Percentiles rank a stretch among this genome's conserved stretches.
Conservation (phyloP, 139 green algal genomes). For the Raphidocelis subcapitata region DNA sequence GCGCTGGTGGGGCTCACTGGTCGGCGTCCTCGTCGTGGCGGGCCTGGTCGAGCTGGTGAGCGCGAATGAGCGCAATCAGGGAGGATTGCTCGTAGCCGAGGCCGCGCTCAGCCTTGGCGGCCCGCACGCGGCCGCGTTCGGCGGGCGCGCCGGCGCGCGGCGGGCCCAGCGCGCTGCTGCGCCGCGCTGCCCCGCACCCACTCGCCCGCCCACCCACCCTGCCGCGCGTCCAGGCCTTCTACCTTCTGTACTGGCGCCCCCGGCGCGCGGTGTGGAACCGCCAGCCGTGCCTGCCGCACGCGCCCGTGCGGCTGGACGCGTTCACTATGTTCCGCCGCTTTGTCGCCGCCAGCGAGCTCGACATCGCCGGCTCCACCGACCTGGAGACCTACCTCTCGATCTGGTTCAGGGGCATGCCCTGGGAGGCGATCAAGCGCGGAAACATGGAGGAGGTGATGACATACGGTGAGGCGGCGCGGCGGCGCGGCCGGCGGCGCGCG, state of each 20-base stretch:
- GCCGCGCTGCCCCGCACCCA: no score
- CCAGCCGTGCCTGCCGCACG: constrained; percentile 8
- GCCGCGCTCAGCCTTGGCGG: no score
- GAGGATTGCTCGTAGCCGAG: no score
- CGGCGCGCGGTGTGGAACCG: constrained; percentile 8
- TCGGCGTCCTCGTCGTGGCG: no score
- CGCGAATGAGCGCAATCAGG: no score
- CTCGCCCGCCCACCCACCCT: no score
- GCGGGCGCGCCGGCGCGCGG: no score
- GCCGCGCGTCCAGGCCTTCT: not conserved
- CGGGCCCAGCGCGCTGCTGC: no score
- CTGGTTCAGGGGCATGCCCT: constrained; percentile 21
- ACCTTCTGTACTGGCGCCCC: constrained; percentile 18
- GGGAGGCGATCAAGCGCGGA: constrained; percentile 12
- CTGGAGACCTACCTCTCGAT: constrained; percentile 3
- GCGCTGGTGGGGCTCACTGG: no score
- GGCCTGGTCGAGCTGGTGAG: no score
- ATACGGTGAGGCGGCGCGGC: not conserved
- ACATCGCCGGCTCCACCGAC: not conserved
- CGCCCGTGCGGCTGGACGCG: constrained; percentile 3
- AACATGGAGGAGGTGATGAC: not conserved
- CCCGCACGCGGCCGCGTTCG: no score
- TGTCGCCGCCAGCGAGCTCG: not conserved
- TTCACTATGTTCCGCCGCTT: constrained; percentile 10
- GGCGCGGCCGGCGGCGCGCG: no score